These are phyloP conservation scores for Carpinus fangiana DNA, from an alignment of 306 rosid genomes.

Conservation along the genomic window DNA sequence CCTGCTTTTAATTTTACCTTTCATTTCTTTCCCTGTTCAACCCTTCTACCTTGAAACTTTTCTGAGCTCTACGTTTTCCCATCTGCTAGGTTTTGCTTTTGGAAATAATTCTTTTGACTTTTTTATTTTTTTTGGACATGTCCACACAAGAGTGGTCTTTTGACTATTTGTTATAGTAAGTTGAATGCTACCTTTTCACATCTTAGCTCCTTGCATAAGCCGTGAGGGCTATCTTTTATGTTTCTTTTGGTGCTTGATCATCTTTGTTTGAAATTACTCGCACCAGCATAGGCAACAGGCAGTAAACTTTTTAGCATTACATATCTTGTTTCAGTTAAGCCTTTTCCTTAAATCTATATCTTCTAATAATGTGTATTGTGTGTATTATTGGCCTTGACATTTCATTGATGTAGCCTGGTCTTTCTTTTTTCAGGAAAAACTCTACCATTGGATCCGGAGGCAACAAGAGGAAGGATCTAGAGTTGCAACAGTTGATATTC, in stretches of 20 bases:
- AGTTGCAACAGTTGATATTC: constrained; percentile 58
- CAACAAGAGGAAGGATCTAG: constrained; percentile 85
- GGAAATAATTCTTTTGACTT: too few species aligned
- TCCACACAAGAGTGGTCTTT: too few species aligned
- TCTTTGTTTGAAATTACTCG: neutral
- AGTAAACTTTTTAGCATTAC: neutral
- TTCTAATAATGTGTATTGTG: neutral
- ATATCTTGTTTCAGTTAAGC: neutral
- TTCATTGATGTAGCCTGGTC: constrained; percentile 8
- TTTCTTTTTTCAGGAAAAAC: constrained; percentile 63
- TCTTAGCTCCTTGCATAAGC: neutral
- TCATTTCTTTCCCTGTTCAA: too few species aligned
- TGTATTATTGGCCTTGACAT: constrained; percentile 6
- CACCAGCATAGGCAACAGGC: neutral
- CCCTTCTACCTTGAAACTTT: too few species aligned
- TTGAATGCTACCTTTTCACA: neutral
- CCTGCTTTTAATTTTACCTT: too few species aligned
- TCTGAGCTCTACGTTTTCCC: too few species aligned
- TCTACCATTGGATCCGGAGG: constrained; percentile 78
- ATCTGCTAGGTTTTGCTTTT: neutral
- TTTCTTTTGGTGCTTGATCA: neutral
- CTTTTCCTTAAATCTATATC: neutral
- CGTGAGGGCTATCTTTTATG: neutral
- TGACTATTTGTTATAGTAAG: neutral
- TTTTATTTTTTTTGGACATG: too few species aligned